phyloP scores from a whole-genome alignment of 768 basidiomycete species.

The Peribolospora kevripleyi region DNA sequence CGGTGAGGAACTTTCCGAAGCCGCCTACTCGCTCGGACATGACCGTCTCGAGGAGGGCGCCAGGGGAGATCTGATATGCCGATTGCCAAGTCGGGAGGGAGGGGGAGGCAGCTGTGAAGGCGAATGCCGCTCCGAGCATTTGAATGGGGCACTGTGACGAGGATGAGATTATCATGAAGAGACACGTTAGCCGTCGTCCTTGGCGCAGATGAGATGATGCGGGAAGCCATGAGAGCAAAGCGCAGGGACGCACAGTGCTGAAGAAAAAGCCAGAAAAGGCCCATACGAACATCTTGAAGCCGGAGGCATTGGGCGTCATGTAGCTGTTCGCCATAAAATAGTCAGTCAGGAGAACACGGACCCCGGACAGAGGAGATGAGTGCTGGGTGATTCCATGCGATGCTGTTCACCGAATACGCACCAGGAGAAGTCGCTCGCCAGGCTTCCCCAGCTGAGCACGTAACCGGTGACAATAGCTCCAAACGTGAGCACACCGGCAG shows the following conservation, averaged over 20 bases:
- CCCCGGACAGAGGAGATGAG: not conserved
- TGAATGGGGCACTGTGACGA: too few relatives aligned
- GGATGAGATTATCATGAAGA: too few relatives aligned
- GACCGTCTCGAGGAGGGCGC: not conserved
- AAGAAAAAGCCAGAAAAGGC: not conserved
- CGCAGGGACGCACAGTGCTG: not conserved
- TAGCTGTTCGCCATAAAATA: not conserved
- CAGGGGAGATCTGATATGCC: not conserved
- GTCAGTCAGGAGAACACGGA: not conserved
- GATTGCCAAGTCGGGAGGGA: too few relatives aligned
- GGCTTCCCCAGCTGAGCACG: not conserved
- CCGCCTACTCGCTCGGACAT: not conserved
- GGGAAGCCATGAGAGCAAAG: not conserved
- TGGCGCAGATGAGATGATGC: not conserved
- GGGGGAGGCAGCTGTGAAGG: too few relatives aligned
- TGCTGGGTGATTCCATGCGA: not conserved
- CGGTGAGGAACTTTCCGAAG: constrained; percentile 24
- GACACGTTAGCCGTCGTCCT: not conserved
- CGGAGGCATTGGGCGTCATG: not conserved
- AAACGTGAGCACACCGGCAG: not conserved
- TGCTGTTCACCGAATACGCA: not conserved
- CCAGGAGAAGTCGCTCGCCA: not conserved
- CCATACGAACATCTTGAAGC: not conserved
- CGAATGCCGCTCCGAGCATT: not conserved
- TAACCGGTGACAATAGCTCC: not conserved